These are phyloP conservation scores for Cyphellophora europaea DNA, from an alignment of 2,329 filamentous ascomycete genomes.

Conservation along the genomic window DNA sequence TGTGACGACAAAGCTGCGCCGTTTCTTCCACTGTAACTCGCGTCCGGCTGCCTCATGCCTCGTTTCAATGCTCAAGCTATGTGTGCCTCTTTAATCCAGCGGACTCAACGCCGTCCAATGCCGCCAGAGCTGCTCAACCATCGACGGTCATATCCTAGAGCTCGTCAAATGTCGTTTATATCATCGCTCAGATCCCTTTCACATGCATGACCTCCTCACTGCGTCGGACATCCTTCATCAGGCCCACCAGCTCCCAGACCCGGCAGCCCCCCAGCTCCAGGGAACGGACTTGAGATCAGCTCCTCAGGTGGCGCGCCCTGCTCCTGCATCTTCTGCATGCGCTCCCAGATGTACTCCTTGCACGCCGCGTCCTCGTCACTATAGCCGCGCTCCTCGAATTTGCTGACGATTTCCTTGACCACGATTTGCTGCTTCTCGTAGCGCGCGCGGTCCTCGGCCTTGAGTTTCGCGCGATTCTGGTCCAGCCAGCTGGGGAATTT, in stretches of 20 bases:
- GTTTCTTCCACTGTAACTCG: too few relatives aligned
- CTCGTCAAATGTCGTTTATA: too few relatives aligned
- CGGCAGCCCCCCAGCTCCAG: slow-evolving; percentile 47
- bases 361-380: slow-evolving; percentile 72
- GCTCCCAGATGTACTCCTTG: slow-evolving; percentile 87
- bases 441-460: slow-evolving; percentile 62
- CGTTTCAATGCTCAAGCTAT: too few relatives aligned
- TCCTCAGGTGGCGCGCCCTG: slow-evolving; percentile 84
- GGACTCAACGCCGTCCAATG: too few relatives aligned
- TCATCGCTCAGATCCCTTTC: background rate
- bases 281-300: slow-evolving; percentile 50
- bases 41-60: too few relatives aligned
- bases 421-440: slow-evolving; percentile 73
- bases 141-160: too few relatives aligned
- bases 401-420: slow-evolving; percentile 75
- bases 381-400: slow-evolving; percentile 77
- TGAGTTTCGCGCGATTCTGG: slow-evolving; percentile 59
- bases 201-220: slow-evolving; percentile 41
- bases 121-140: too few relatives aligned
- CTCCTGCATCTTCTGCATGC: slow-evolving; percentile 99
- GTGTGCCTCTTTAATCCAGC: too few relatives aligned
- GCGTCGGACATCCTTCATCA: slow-evolving; percentile 53
- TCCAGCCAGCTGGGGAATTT: slow-evolving; percentile 88
- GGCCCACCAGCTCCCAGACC: slow-evolving; percentile 56
- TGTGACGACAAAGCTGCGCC: too few relatives aligned